Evolutionary conservation across 495 filamentous ascomycete genomes (phyloP), one percentile per base, ranked within the genome.

Genomic region (Tuber melanosporum): DNA sequence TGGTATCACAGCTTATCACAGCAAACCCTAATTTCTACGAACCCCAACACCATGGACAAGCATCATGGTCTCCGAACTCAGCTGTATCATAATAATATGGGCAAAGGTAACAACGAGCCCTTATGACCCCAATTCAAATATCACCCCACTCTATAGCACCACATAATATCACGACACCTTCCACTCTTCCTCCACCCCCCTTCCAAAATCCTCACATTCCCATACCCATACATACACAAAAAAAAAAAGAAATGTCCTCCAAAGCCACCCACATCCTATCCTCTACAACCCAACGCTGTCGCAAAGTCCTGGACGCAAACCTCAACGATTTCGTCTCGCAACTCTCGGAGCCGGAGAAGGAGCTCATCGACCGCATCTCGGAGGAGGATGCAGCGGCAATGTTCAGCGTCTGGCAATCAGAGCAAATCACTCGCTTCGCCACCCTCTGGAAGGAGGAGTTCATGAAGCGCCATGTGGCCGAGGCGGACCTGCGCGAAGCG

Each of bases 401-500:
- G 43, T 73, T 78, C 19, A 42, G 44, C 22, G 71, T 78, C 39
- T 78, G 75, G 70, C 26, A 77, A 52, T 46, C 44, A 3, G 77
- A 78, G 12, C 46, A 57, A 20, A 46, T 73, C 42, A n/a, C 36
- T 32, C 17, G 70, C 3, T 78, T 73, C 41, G 22, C 75, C 26
- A 26, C 39, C 52, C 44, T 52, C 12, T 78, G 75, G 77, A 78
- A 78, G 10, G 57, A 46, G 44, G 71, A 78, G 42, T 78, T 75
- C 75, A 45, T 70, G 43, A 73, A 26, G 15, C 76, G 75, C 0
- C 19, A 78, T 7, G 77, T 78, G 39, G 77, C 70, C 1, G 77
- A 78, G 43, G 77, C 70, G n/a, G 72, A 66, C 6, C 39, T 41
- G n/a, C 75, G 71, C 20, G 77, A 78, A 45, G 44, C 19, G 32